A percentile compares a stretch with the other conserved stretches of the same genome.
These are phyloP conservation scores for Primulina tabacum DNA, from an alignment of 257 asterid species.

Conservation along the genomic window DNA sequence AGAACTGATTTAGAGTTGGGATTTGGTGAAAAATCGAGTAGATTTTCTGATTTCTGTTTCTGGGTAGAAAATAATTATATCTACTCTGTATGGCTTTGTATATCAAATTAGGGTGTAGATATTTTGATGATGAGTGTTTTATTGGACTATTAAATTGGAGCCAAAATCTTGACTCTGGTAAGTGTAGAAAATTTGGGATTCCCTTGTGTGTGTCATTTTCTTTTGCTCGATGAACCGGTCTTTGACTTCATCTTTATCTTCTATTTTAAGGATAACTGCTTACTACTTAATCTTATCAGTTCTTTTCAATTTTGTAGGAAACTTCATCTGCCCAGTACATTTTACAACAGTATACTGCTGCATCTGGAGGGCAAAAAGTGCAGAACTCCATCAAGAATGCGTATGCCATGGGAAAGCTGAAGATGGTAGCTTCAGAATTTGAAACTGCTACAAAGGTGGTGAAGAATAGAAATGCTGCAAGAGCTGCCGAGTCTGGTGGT, in stretches of 20 bases:
- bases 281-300: not conserved
- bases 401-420: conserved; percentile 85
- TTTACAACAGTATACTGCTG: conserved; percentile 83
- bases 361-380: conserved; percentile 78
- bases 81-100: not conserved
- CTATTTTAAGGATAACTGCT: conserved; percentile 10
- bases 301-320: conserved; percentile 50
- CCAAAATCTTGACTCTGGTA: conserved; percentile 17
- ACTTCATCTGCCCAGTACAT: conserved; percentile 88
- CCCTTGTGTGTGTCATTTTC: not conserved
- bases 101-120: not conserved
- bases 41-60: conserved; percentile 13
- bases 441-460: conserved; percentile 85
- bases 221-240: not conserved
- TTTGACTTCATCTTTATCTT: not conserved
- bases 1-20: conserved; percentile 22
- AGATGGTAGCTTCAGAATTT: conserved; percentile 84
- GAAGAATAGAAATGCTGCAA: conserved; percentile 59
- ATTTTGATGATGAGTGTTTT: not conserved
- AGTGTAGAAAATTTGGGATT: not conserved
- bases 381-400: conserved; percentile 71
- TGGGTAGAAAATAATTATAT: not conserved
- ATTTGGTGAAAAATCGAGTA: conserved; percentile 13
- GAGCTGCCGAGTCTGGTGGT: conserved; percentile 87
- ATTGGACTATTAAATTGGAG: conserved; percentile 11